Evolutionary conservation across 306 rosid genomes (phyloP), one percentile per base, ranked within the genome.

Genomic region (Sesbania bispinosa): DNA sequence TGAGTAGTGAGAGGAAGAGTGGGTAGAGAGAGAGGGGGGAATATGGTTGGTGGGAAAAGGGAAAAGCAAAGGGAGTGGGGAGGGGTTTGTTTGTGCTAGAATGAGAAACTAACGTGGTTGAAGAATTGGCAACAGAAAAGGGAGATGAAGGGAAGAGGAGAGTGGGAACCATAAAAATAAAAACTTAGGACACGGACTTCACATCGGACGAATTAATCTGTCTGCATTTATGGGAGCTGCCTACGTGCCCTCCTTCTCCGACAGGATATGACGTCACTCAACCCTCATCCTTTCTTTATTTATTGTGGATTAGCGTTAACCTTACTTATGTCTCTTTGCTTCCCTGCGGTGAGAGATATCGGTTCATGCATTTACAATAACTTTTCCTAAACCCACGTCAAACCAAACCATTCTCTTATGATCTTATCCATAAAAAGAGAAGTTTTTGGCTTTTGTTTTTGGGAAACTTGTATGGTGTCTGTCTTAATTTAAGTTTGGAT

Each of bases 211-310:
- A 64, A 71, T 80, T 47, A 83, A 78, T 48, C 66, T 83, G 92
- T 87, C 87, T 87, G 87, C 85, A 83, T 76, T 79, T 81, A 72
- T 36, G 83, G 88, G 81, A 85, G 76, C 86, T 70, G 75, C 82
- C 74, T 76, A 62, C 81, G 84, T 81, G 90, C 88, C 86, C 80
- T 83, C 67, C 86, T 74, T 69, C 76, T 81, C 86, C 83, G 88
- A 83, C 93, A 88, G 52, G 6, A 60, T 7, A 16, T 67, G 61
- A 79, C 62, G 79, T 80, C 80, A 75, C 38, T 15, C 2, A 9
- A 21, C 2, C 35, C 9, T 52, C 47, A 23, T 27, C 38, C 6
- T 14, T 5, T 29, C 5, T 47, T 48, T 42, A 14, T 18, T 43
- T 43, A 57, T 43, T 30, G 6, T 7, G 15, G 16, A 29, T 58